Evolutionary conservation across 2,329 filamentous ascomycete genomes (phyloP).

Genomic region (Aspergillus niger): DNA sequence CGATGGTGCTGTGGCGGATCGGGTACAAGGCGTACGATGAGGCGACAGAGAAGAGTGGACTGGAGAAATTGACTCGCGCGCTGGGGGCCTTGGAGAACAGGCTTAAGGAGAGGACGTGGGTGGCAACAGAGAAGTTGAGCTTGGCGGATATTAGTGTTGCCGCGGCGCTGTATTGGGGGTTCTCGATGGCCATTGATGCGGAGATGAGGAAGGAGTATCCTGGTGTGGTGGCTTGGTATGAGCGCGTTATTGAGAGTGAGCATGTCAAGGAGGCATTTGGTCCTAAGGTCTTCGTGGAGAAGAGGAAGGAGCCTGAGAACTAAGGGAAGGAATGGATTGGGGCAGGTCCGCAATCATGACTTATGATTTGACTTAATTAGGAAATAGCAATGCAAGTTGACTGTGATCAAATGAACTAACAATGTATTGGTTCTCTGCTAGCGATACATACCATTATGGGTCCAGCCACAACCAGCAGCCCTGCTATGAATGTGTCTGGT

Average conservation of each 20-base stretch:
- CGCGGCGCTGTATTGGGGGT: slow-evolving; percentile 29
- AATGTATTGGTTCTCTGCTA: not conserved
- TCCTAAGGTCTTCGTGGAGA: not conserved
- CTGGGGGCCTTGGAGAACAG: slow-evolving; percentile 24
- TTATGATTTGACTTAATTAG: not conserved
- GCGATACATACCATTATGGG: not conserved
- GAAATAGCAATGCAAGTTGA: not conserved
- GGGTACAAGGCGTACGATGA: slow-evolving; percentile 23
- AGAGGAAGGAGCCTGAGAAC: not conserved
- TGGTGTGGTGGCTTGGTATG: slow-evolving; percentile 27
- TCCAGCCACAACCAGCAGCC: not conserved
- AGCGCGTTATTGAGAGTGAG: slow-evolving; percentile 17
- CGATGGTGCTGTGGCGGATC: slow-evolving; percentile 26
- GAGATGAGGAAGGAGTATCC: slow-evolving; percentile 33
- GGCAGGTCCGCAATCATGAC: not conserved
- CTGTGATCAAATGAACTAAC: not conserved
- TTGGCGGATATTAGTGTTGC: slow-evolving; percentile 33
- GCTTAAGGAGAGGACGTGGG: slow-evolving; percentile 25
- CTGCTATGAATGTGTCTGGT: not conserved
- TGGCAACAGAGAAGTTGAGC: slow-evolving; percentile 29
- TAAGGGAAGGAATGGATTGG: not conserved
- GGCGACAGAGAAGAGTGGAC: slow-evolving; percentile 18
- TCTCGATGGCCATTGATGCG: slow-evolving; percentile 25
- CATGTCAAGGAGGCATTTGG: slow-evolving; percentile 33
- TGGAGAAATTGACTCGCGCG: slow-evolving; percentile 26